These are phyloP conservation scores for Taiozyma sp. DNA, from an alignment of 1,139 yeast genomes.

Conservation along the genomic window DNA sequence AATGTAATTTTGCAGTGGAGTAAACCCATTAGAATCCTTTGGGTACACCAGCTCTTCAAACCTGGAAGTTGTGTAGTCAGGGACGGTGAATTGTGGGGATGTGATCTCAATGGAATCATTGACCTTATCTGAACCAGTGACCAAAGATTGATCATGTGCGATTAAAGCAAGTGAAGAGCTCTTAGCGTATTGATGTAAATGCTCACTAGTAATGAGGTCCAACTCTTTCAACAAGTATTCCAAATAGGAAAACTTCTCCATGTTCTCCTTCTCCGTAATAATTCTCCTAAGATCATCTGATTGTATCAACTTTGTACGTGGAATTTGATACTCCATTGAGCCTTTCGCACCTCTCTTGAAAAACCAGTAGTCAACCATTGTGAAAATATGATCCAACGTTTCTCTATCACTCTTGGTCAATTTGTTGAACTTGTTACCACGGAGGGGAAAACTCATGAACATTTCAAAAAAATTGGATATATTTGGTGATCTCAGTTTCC, in stretches of 20 bases:
- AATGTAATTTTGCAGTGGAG: conserved; percentile 26
- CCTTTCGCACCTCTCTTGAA: conserved; percentile 15
- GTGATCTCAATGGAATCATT: conserved; percentile 12
- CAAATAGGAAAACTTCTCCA: conserved; percentile 5
- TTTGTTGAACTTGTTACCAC: neutral
- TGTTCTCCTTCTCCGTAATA: neutral
- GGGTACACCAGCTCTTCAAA: conserved; percentile 28
- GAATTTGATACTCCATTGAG: conserved; percentile 16
- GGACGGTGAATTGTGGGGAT: conserved; percentile 17
- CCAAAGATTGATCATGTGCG: conserved; percentile 2
- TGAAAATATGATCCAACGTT: conserved; percentile 10
- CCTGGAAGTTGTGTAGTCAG: conserved; percentile 25
- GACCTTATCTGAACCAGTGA: conserved; percentile 5
- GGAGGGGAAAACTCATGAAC: conserved; percentile 1
- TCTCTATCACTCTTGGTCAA: conserved; percentile 6
- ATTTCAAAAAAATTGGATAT: conserved; percentile 14
- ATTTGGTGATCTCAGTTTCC: conserved; percentile 16
- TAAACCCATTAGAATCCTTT: conserved; percentile 25
- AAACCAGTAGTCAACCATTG: conserved; percentile 19
- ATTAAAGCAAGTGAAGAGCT: conserved; percentile 1
- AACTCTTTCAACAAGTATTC: conserved; percentile 6
- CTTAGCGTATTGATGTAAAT: conserved; percentile 2
- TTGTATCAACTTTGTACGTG: neutral
- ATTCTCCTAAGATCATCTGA: neutral
- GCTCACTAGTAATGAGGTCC: conserved; percentile 6